Percentiles rank a stretch among this genome's conserved stretches.
Conservation (phyloP, 2,329 filamentous ascomycete genomes). For the Ophiocordyceps robertsii region DNA sequence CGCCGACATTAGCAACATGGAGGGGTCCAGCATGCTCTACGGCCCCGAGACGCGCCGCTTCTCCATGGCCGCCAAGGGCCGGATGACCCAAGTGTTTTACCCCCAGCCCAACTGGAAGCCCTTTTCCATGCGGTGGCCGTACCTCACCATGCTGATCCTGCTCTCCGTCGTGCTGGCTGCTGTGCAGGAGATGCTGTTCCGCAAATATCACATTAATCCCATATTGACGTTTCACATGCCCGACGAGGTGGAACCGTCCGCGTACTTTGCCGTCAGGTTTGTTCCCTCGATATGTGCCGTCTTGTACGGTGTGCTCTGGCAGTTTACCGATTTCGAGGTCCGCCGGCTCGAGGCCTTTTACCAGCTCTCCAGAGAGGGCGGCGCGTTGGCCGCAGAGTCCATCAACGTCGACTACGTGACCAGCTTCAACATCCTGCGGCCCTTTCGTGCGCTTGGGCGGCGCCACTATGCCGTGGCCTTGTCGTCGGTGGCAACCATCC, state of each 20-base stretch:
- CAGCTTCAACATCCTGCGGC: slow-evolving; percentile 50
- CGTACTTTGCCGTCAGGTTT: slow-evolving; percentile 52
- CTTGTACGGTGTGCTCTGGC: slow-evolving; percentile 50
- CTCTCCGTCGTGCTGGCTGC: slow-evolving; percentile 39
- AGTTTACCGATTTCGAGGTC: slow-evolving; percentile 52
- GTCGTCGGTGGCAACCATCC: slow-evolving; percentile 49
- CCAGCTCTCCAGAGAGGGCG: slow-evolving; percentile 46
- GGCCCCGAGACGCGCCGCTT: slow-evolving; percentile 17
- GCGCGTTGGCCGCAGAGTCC: slow-evolving; percentile 49
- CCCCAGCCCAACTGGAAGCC: slow-evolving; percentile 56
- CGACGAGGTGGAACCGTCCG: slow-evolving; percentile 31
- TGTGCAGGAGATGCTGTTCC: slow-evolving; percentile 42
- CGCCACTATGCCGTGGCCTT: slow-evolving; percentile 56
- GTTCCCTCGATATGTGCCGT: slow-evolving; percentile 48
- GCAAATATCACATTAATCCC: slow-evolving; percentile 27
- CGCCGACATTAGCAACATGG: slow-evolving; percentile 38
- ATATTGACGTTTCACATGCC: slow-evolving; percentile 37
- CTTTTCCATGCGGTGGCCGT: slow-evolving; percentile 50
- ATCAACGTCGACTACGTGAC: slow-evolving; percentile 66
- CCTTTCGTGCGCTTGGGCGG: slow-evolving; percentile 46
- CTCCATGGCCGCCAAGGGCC: slow-evolving; percentile 13
- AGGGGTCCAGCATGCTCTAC: slow-evolving; percentile 23
- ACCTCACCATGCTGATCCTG: slow-evolving; percentile 37
- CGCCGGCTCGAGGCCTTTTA: slow-evolving; percentile 54
- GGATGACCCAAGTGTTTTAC: slow-evolving; percentile 37